These are phyloP conservation scores for Royoungia palumana DNA, from an alignment of 768 basidiomycete genomes.

Conservation along the genomic window DNA sequence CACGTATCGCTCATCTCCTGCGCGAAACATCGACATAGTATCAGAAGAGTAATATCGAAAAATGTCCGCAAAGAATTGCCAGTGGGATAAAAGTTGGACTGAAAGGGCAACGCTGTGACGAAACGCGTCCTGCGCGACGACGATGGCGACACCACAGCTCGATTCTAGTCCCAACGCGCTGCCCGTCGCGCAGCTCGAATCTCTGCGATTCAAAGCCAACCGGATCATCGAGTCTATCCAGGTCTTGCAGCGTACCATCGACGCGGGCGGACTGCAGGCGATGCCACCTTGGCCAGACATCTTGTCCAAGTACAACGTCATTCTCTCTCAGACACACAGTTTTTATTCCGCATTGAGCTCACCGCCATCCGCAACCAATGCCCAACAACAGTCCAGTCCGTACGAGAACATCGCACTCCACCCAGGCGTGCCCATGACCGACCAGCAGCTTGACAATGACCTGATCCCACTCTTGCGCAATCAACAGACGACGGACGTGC, in stretches of 20 bases:
- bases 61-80: too few relatives aligned
- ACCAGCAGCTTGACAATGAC: constrained; percentile 68
- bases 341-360: constrained; percentile 60
- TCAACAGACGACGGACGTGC: constrained; percentile 75
- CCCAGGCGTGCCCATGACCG: constrained; percentile 29
- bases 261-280: constrained; percentile 28
- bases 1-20: too few relatives aligned
- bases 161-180: constrained; percentile 36
- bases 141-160: neutral
- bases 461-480: constrained; percentile 74
- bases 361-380: constrained; percentile 29
- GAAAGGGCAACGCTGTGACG: too few relatives aligned
- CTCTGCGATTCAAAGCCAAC: constrained; percentile 68
- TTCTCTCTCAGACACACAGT: constrained; percentile 78
- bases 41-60: too few relatives aligned
- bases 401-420: constrained; percentile 70
- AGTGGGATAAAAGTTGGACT: too few relatives aligned
- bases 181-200: constrained; percentile 70
- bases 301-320: constrained; percentile 79
- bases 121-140: too few relatives aligned
- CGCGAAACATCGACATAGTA: too few relatives aligned
- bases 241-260: constrained; percentile 59
- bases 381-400: constrained; percentile 26
- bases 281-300: constrained; percentile 68
- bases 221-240: constrained; percentile 76